These are phyloP conservation scores for Chrysosporium keratinophilum DNA, from an alignment of 2,329 filamentous ascomycete species.

Conservation along the genomic window DNA sequence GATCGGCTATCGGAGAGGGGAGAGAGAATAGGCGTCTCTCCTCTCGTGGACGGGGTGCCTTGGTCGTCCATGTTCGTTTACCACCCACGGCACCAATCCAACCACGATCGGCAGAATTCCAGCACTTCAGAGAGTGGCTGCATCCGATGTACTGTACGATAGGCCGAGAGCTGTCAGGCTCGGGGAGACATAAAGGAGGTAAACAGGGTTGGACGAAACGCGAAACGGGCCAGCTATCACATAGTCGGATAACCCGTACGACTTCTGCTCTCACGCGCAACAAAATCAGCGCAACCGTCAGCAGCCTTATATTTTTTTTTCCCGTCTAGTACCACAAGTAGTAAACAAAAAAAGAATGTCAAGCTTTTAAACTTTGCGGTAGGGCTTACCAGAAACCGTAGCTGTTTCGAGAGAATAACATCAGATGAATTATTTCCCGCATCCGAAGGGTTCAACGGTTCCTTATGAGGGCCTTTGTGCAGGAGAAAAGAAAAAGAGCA, in stretches of 20 bases:
- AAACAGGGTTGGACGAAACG: slow-evolving; percentile 8
- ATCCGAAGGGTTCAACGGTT: not conserved
- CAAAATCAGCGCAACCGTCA: not conserved
- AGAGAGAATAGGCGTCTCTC: not conserved
- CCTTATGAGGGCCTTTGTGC: not conserved
- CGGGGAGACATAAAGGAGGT: not conserved
- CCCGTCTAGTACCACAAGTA: no score
- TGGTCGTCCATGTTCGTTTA: not conserved
- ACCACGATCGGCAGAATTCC: not conserved
- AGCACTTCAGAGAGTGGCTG: not conserved
- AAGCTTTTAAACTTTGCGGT: not conserved
- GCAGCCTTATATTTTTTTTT: not conserved
- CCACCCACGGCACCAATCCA: not conserved
- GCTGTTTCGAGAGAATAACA: not conserved
- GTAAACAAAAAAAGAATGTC: slow-evolving; percentile 3
- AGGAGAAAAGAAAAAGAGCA: not conserved
- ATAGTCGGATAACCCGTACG: slow-evolving; percentile 7
- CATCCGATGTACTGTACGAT: not conserved
- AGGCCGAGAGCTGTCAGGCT: not conserved
- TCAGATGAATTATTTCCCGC: not conserved
- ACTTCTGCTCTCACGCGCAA: slow-evolving; percentile 3
- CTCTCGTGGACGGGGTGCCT: not conserved
- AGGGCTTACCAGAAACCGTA: slow-evolving; percentile 9
- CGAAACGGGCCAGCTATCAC: slow-evolving; percentile 7
- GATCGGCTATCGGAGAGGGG: not conserved